phyloP scores from a whole-genome alignment of 2,329 filamentous ascomycete genomes.

The Fusarium hostae region DNA sequence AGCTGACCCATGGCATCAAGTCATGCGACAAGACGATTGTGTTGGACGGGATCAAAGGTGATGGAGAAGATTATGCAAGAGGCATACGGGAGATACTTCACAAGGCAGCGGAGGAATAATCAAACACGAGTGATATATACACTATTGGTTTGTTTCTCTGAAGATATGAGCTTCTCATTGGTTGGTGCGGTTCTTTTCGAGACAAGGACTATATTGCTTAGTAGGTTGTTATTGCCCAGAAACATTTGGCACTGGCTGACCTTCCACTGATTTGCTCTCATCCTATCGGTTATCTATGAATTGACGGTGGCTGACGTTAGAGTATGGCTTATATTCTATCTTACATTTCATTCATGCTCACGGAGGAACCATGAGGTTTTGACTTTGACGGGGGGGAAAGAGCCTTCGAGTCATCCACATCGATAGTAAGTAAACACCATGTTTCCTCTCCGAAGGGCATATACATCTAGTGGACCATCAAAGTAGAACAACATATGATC shows the following conservation, averaged over 20 bases:
- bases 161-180: constrained; percentile 18
- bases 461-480: background rate
- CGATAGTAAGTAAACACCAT: background rate
- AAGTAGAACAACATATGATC: background rate
- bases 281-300: background rate
- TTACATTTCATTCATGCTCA: background rate
- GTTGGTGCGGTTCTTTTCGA: background rate
- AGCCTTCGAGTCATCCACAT: background rate
- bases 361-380: background rate
- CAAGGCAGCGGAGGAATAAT: constrained; percentile 40
- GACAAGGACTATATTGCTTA: background rate
- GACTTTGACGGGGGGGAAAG: background rate
- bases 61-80: constrained; percentile 45
- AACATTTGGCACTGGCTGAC: background rate
- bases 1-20: constrained; percentile 71
- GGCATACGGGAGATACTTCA: constrained; percentile 45
- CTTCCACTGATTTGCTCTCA: background rate
- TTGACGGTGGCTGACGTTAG: background rate
- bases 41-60: constrained; percentile 50
- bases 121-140: background rate
- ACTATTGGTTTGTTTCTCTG: background rate
- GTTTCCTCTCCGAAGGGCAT: background rate
- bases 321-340: background rate
- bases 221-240: background rate
- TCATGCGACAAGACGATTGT: constrained; percentile 72